A percentile compares a stretch with the other conserved stretches of the same genome.
Evolutionary conservation across 148 eudicot genomes (phyloP).

Genomic region (Vaccinium darrowii): DNA sequence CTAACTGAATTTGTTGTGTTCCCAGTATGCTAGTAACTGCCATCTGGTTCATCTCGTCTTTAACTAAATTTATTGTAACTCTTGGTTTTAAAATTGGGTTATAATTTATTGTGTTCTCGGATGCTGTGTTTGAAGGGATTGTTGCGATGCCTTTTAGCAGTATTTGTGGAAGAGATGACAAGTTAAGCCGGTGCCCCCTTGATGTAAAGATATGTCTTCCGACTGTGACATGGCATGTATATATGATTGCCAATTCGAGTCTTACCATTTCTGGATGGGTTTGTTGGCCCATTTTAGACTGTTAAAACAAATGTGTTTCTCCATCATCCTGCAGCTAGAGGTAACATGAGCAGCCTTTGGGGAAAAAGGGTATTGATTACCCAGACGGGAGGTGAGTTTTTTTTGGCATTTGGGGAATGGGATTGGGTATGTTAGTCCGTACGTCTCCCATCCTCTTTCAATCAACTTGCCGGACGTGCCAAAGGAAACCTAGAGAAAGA

Average conservation of each 20-base stretch:
- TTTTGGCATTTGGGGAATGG: no score
- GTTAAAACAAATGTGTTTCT: background rate
- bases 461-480: background rate
- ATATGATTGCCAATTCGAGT: background rate
- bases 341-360: background rate
- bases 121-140: background rate
- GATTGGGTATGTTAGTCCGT: background rate
- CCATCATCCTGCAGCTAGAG: constrained; percentile 5
- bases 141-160: background rate
- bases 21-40: background rate
- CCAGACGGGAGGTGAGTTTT: background rate
- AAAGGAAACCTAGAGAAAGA: background rate
- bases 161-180: background rate
- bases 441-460: background rate
- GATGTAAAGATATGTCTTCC: background rate
- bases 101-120: background rate
- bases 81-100: constrained; percentile 14
- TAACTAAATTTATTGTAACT: background rate
- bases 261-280: background rate
- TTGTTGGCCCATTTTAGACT: background rate
- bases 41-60: background rate
- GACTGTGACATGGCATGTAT: background rate
- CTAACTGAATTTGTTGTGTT: background rate
- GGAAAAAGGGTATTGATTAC: background rate
- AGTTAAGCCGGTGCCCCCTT: background rate